Conservation (phyloP, 495 filamentous ascomycete genomes). For the Talaromyces proteolyticus region DNA sequence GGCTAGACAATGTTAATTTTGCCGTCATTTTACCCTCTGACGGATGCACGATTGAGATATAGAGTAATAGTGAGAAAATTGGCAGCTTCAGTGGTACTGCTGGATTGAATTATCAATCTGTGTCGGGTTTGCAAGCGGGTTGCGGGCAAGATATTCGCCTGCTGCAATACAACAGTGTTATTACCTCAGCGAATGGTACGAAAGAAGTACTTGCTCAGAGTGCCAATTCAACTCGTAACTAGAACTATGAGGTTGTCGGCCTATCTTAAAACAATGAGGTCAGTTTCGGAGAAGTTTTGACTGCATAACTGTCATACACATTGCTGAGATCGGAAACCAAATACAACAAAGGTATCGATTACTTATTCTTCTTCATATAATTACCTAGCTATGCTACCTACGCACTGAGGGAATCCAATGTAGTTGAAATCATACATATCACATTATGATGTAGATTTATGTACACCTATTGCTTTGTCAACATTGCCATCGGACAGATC, state of each 20-base stretch:
- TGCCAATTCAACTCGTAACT: conserved; percentile 6
- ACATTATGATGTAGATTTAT: too few species aligned
- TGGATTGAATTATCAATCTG: conserved; percentile 10
- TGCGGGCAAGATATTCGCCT: conserved; percentile 4
- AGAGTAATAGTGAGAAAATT: conserved; percentile 5
- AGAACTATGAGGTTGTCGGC: conserved; percentile 4
- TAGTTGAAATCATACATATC: too few species aligned
- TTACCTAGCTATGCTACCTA: too few species aligned
- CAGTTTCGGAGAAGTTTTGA: too few species aligned
- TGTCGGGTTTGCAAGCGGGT: not conserved
- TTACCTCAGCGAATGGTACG: conserved; percentile 7
- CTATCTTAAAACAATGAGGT: not conserved
- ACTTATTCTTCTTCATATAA: too few species aligned
- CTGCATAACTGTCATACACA: too few species aligned
- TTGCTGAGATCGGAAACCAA: too few species aligned
- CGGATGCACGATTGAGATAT: conserved; percentile 8
- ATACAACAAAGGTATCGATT: too few species aligned
- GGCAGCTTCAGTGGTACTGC: not conserved
- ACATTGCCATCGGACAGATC: too few species aligned
- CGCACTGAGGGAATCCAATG: too few species aligned
- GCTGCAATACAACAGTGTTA: conserved; percentile 3
- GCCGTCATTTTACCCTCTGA: conserved; percentile 8
- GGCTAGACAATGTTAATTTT: conserved; percentile 6
- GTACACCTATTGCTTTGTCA: too few species aligned
- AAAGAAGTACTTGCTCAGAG: conserved; percentile 5